A percentile compares a stretch with the other conserved stretches of the same genome.
phyloP scores from a whole-genome alignment of 305 asterid genomes.

The Fraxinus platypoda region DNA sequence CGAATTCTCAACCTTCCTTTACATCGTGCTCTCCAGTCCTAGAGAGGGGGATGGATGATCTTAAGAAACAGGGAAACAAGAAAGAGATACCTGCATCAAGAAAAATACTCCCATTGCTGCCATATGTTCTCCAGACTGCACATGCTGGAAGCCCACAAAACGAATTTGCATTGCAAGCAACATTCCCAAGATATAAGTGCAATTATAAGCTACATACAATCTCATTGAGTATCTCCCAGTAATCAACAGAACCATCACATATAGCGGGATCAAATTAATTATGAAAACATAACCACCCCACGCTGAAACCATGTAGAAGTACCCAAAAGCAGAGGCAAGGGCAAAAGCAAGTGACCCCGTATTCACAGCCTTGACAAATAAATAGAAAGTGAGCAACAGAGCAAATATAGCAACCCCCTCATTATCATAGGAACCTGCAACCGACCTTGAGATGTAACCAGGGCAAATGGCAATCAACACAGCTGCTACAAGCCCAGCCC shows the following conservation, averaged over 20 bases:
- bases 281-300: slow-evolving; percentile 99
- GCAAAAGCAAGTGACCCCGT: slow-evolving; percentile 98
- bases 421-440: slow-evolving; percentile 96
- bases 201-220: slow-evolving; percentile 89
- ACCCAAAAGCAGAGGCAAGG: slow-evolving; percentile 92
- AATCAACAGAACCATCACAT: slow-evolving; percentile 84
- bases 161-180: slow-evolving; percentile 98
- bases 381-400: slow-evolving; percentile 83
- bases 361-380: slow-evolving; percentile 95
- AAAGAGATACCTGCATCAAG: slow-evolving; percentile 79
- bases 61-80: neutral
- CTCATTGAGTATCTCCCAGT: slow-evolving; percentile 96
- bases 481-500: slow-evolving; percentile 99
- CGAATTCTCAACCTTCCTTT: slow-evolving; percentile 5
- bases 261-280: slow-evolving; percentile 86
- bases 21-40: slow-evolving; percentile 3
- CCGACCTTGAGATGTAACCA: slow-evolving; percentile 96
- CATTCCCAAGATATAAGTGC: slow-evolving; percentile 90
- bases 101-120: slow-evolving; percentile 99
- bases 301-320: slow-evolving; percentile 98
- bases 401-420: slow-evolving; percentile 99
- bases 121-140: slow-evolving; percentile 99
- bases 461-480: slow-evolving; percentile 95
- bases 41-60: neutral
- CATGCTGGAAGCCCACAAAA: slow-evolving; percentile 97